A percentile compares a stretch with the other conserved stretches of the same genome.
These are phyloP conservation scores for Diaporthe caulivora DNA, from an alignment of 2,329 filamentous ascomycete genomes.

Conservation along the genomic window DNA sequence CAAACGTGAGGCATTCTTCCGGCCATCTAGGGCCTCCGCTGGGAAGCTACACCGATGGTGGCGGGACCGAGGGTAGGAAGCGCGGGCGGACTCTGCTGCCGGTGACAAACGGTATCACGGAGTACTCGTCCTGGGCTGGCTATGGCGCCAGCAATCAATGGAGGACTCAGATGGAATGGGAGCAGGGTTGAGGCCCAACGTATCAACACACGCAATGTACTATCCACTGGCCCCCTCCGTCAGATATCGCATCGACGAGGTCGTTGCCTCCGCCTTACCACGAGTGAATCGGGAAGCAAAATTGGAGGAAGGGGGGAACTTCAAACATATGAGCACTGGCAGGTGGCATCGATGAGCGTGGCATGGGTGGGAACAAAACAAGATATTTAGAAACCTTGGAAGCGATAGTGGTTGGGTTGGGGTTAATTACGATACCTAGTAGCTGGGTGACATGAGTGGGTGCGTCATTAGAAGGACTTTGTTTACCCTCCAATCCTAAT, in stretches of 20 bases:
- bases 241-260: background rate
- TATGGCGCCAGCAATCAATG: background rate
- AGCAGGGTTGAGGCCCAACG: background rate
- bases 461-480: too few relatives aligned
- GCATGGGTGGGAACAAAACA: background rate
- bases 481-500: too few relatives aligned
- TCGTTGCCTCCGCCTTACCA: background rate
- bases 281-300: background rate
- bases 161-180: background rate
- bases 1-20: background rate
- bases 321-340: too few relatives aligned
- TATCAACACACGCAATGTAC: background rate
- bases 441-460: too few relatives aligned
- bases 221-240: background rate
- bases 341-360: background rate
- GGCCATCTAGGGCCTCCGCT: background rate
- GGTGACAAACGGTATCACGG: background rate
- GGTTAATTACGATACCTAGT: too few relatives aligned
- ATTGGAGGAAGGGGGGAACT: too few relatives aligned
- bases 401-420: too few relatives aligned
- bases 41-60: fast-evolving
- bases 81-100: background rate
- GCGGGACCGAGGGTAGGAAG: background rate
- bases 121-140: background rate
- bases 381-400: too few relatives aligned